These are phyloP conservation scores for Clavispora vitiphila DNA, from an alignment of 805 yeast species.

Conservation along the genomic window DNA sequence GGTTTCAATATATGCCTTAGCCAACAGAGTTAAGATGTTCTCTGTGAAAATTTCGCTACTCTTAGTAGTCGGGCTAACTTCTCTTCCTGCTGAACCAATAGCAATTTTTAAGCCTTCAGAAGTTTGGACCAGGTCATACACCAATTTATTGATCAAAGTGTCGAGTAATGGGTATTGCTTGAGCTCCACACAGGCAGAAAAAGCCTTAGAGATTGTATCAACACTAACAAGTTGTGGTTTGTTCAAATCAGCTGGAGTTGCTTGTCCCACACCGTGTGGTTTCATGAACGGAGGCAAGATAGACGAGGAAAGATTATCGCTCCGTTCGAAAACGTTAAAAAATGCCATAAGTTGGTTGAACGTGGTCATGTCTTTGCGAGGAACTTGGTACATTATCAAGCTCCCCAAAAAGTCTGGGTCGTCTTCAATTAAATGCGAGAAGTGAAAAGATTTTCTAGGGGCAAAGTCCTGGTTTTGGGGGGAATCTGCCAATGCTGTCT, in stretches of 20 bases:
- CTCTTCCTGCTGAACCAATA: not conserved
- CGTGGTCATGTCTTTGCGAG: slow-evolving; percentile 14
- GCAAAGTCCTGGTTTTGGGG: slow-evolving; percentile 2
- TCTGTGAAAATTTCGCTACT: slow-evolving; percentile 6
- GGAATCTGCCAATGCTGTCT: slow-evolving; percentile 19
- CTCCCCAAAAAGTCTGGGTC: slow-evolving; percentile 26
- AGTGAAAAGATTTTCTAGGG: slow-evolving; percentile 18
- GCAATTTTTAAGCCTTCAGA: slow-evolving; percentile 5
- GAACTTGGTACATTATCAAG: slow-evolving; percentile 22
- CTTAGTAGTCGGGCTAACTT: not conserved
- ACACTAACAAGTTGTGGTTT: slow-evolving; percentile 8
- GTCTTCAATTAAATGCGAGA: slow-evolving; percentile 20
- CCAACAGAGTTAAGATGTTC: slow-evolving; percentile 6
- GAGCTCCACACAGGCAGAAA: slow-evolving; percentile 25
- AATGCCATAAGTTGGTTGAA: slow-evolving; percentile 24
- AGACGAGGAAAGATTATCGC: slow-evolving; percentile 9
- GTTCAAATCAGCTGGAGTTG: not conserved
- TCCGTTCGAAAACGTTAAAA: slow-evolving; percentile 18
- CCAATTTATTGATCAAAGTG: slow-evolving; percentile 26
- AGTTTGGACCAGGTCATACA: slow-evolving; percentile 13
- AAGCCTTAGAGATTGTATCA: slow-evolving; percentile 21
- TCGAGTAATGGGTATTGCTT: slow-evolving; percentile 27
- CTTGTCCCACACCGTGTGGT: not conserved
- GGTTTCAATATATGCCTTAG: slow-evolving; percentile 5
- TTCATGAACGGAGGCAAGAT: not conserved